Base-by-base conservation (phyloP, 306 rosid species). In the Pyrus pyrifolia region DNA sequence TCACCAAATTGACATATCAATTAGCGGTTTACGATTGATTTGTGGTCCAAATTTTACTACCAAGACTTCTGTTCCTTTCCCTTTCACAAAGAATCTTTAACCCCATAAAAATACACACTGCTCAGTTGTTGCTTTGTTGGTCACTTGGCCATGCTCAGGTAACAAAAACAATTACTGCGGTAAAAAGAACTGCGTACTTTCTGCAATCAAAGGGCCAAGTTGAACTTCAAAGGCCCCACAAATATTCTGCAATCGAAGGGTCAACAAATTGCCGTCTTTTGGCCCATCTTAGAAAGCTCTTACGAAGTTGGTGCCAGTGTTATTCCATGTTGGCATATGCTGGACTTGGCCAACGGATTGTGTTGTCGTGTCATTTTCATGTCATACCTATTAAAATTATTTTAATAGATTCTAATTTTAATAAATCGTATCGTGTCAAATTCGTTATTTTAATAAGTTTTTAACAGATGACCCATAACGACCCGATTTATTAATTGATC, bases 41-140 rank as follows among this genome's bases (percentile, higher is more conserved):
- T 44, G 71, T 79, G 84, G 88, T 76, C 85, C 78, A 27, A 62
- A 51, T 17, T 76, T 71, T 61, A 45, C 57, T 8, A n/a, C 67
- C 67, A 19, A 53, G 53, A 70, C 53, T 70, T 31, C 38, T 14
- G 29, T 29, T 31, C 61, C 33, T 65, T 66, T 44, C 78, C 52
- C 61, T 69, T 30, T 79, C 70, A 73, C 18, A 72, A 66, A 29
- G 80, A 51, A 74, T 60, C 58, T 60, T 25, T 61, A 67, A 44
- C 52, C 25, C 4, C 67, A 67, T 52, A 5, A 12, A 8, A 25
- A 46, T 1, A 12, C 4, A 13, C 44, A 13, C 52, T 5, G 15
- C 18, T 45, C 52, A 1, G 52, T 46, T 46, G 52, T 13, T 45
- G 45, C 45, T 2, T 42, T 42, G 45, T 42, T 42, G 45, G 45